Evolutionary conservation across 2,329 filamentous ascomycete species (phyloP), one percentile per base, ranked within the genome.

Genomic region (Colletotrichum sansevieriae): DNA sequence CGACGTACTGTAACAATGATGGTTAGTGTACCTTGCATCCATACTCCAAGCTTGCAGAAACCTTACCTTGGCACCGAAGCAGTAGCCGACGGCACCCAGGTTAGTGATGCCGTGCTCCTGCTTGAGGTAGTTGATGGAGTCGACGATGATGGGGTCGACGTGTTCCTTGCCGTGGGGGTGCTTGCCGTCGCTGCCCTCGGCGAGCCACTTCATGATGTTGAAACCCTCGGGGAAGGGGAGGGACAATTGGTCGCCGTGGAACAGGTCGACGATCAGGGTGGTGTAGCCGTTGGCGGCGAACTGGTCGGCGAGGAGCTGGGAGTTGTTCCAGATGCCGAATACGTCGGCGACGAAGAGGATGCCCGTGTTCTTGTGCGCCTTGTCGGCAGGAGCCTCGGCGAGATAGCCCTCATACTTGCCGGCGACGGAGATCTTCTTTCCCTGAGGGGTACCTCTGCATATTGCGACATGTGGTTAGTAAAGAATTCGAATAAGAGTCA

Each of bases 11-110:
- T 25, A 7, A 11, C n/a, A n/a, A 11, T 7, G 52, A 4, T 29
- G 59, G 61, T 39, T 35, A 61, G 43, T 8, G 29, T 29, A 39
- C 11, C n/a, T 18, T 18, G 20, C 13, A 9, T 6, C 9, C 29
- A 29, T 6, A n/a, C 1, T 11, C 22, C 11, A 0, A 20, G 20
- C 15, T 43, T 3, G 8, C n/a, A 5, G 20, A 46, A 35, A 51
- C 9, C 80, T 69, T 72, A 88, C 87, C 84, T 92, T 92, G 63
- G 85, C 91, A 43, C 92, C 92, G 72, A 94, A 92, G 80, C 92
- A 94, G 79, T 94, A 94, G 0, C 92, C 92, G 0, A 90, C 87
- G 13, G 83, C 86, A 2, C 87, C 91, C 41, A 94, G 79, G 71
- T 85, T 87, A 76, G 86, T 88, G 52, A 86, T 78, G 1, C 86